Evolutionary conservation across 202 grass and related monocot genomes (phyloP), one percentile per base, ranked within the genome.

Genomic region (Setaria italica): DNA sequence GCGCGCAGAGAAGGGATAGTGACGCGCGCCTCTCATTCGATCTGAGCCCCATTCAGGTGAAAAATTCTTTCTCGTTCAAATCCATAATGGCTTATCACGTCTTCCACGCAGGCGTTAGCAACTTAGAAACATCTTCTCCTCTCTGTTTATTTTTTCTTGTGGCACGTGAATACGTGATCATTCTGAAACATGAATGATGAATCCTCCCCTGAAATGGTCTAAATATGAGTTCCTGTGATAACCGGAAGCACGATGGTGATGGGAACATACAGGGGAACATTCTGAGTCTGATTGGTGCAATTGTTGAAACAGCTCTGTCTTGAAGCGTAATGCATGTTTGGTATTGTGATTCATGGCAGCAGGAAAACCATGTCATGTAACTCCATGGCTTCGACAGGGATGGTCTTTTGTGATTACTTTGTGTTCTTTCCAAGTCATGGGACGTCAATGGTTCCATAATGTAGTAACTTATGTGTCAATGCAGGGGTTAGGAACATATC

Each of bases 1-100:
- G 94, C 48, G 94, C 86, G 79, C 94, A 97, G 86, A 84, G 92
- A 30, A 90, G 90, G 81, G 94, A 97, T 56, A 94, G 78, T 85
- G 94, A 97, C 54, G 90, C 84, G 21, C 94, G 92, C 16, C 88
- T 97, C 29, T 97, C 94, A 11, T 94, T 94, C 67, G 94, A 97
- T 85, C 82, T 94, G 86, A 92, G 86, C 11, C 88, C 88, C 64
- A 71, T 78, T 83, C 94, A 97, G 90, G 94, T 91, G 15, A 20
- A 39, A 55, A 35, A 33, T 3, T 50, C 29, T 3, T 16, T 73
- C 71, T 19, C 48, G 2, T 54, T 34, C 7, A 25, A 2, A 67
- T 67, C 47, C 12, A 9, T 19, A 53, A 16, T 80, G 6, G 58
- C 0, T 12, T 37, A 2, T 77, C 35, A 63, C 63, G 37, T 67